These are phyloP conservation scores for Verticillium nubilum DNA, from an alignment of 2,329 filamentous ascomycete species.

Conservation along the genomic window DNA sequence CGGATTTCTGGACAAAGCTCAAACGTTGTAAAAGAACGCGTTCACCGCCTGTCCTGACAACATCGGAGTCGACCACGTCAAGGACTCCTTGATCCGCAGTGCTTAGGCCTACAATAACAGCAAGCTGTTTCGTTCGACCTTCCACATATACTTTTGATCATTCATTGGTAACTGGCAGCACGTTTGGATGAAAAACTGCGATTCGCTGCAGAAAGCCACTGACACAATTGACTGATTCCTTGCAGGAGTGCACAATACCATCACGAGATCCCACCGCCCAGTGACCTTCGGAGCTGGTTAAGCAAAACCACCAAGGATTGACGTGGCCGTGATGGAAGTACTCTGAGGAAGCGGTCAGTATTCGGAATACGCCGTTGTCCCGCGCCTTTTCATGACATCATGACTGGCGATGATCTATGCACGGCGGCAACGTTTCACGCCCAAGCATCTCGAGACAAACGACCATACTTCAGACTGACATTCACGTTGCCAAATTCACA, in stretches of 20 bases:
- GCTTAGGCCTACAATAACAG: too few species aligned
- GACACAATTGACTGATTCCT: background rate
- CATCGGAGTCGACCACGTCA: too few species aligned
- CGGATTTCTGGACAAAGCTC: too few species aligned
- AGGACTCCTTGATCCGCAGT: too few species aligned
- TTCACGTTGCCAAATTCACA: background rate
- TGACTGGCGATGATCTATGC: background rate
- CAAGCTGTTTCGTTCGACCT: too few species aligned
- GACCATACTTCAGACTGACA: too few species aligned
- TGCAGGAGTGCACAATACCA: background rate
- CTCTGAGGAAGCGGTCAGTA: background rate
- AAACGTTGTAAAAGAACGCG: too few species aligned
- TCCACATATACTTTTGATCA: background rate
- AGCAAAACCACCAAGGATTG: too few species aligned
- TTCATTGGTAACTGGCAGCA: background rate
- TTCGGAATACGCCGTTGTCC: background rate
- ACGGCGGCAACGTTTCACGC: too few species aligned
- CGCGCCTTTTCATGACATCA: background rate
- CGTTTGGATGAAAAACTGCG: background rate
- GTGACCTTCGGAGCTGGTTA: background rate
- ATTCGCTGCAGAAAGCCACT: background rate
- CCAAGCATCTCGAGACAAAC: too few species aligned
- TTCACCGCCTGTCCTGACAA: too few species aligned
- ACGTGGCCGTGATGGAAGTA: background rate
- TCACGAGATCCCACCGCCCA: background rate